Conservation (phyloP, 768 basidiomycete genomes). For the Boletus rufocinnamomeus region DNA sequence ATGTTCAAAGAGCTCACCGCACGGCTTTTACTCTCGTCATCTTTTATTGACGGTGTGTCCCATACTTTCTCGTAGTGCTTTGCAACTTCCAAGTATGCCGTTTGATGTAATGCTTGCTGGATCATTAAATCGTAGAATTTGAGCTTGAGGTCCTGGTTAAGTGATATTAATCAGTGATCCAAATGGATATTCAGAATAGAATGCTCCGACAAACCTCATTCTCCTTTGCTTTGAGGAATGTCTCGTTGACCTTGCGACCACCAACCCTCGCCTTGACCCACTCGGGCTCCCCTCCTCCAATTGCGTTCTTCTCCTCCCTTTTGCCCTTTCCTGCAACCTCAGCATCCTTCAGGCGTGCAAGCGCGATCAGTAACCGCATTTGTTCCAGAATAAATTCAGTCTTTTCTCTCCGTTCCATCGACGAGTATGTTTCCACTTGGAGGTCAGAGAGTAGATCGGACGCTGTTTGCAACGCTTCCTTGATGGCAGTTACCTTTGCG, state of each 20-base stretch:
- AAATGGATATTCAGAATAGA: neutral
- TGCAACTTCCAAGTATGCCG: constrained; percentile 88
- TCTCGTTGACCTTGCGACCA: constrained; percentile 91
- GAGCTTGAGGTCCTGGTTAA: constrained; percentile 85
- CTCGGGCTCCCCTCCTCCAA: constrained; percentile 79
- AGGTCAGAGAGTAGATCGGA: constrained; percentile 92
- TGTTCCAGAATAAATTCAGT: constrained; percentile 98
- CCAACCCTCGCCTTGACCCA: constrained; percentile 94
- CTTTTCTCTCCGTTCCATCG: constrained; percentile 97
- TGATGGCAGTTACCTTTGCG: constrained; percentile 40
- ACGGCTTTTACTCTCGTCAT: constrained; percentile 72
- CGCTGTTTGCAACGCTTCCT: constrained; percentile 79
- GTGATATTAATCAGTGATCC: neutral
- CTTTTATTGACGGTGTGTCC: constrained; percentile 94
- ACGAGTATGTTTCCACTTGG: constrained; percentile 98
- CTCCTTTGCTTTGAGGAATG: constrained; percentile 83
- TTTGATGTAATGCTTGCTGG: constrained; percentile 83
- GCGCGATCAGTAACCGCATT: constrained; percentile 84
- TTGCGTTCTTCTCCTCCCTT: constrained; percentile 49
- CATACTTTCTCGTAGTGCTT: constrained; percentile 96
- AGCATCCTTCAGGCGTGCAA: constrained; percentile 74
- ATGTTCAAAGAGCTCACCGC: constrained; percentile 46
- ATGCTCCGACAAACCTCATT: constrained; percentile 67
- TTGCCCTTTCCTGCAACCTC: constrained; percentile 60
- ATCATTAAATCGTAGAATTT: constrained; percentile 98